Base-by-base conservation (phyloP, 2,329 filamentous ascomycete species). In the Diplodia sapinea region DNA sequence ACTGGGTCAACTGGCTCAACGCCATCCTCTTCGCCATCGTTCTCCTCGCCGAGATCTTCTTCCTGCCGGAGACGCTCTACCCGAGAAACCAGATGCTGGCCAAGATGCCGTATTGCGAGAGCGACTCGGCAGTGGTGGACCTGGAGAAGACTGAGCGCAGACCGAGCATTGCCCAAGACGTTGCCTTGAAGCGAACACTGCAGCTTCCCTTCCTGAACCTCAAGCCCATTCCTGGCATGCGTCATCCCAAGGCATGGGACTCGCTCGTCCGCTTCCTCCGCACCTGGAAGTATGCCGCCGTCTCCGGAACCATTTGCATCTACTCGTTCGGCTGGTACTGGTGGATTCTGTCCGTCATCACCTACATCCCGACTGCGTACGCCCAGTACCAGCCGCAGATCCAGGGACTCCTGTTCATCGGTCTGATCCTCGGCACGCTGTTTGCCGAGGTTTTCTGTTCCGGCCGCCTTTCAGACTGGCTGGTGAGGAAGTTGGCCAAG, bases 271-370 rank as follows among this genome's bases (percentile, higher is more conserved):
- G 83, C 5, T 86, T 86, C 70, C 57, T 79, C 49, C 77, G 81
- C 67, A 82, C 82, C 2, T 86, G 83, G 71, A 79, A 78, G 66
- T 83, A 81, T 70, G 77, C 79, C 2, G 79, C 79, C 4, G 79
- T 87, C 0, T 76, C 79, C 0, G 74, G 86, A 9, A 74, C 81
- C 2, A 78, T 86, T 4, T 69, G 83, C 9, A 79, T 80, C 9
- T 88, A 85, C 74, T 83, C 80, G 70, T 87, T 85, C 69, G 73
- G 79, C 2, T 86, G 84, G 82, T 87, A 87, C 72, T 87, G 84
- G 84, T 87, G 85, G 84, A 77, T 86, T 5, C 69, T 86, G 12
- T 82, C 81, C 0, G 79, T 86, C 23, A 82, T 86, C 66, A 86
- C 84, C 2, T 80, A 85, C 77, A 76, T 85, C 3, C 85, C 85